A percentile compares a stretch with the other conserved stretches of the same genome.
These are phyloP conservation scores for Rubia yunnanensis DNA, from an alignment of 257 asterid species.

Conservation along the genomic window DNA sequence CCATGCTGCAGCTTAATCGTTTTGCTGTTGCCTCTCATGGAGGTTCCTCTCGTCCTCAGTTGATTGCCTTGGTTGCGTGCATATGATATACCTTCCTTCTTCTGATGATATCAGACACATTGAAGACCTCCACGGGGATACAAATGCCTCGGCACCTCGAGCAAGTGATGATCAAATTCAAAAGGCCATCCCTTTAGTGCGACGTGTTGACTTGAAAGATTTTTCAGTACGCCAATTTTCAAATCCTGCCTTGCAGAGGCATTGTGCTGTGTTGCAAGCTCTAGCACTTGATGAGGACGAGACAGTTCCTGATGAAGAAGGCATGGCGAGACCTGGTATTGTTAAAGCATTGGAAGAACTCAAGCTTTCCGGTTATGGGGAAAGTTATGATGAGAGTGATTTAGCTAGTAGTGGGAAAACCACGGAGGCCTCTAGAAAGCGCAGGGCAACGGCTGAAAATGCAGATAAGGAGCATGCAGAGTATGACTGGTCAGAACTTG, in stretches of 20 bases:
- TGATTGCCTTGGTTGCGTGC: slow-evolving; percentile 97
- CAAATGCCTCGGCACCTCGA: slow-evolving; percentile 34
- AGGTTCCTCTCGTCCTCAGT: slow-evolving; percentile 60
- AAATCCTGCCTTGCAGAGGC: slow-evolving; percentile 97
- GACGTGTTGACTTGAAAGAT: slow-evolving; percentile 68
- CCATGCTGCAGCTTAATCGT: slow-evolving; percentile 74
- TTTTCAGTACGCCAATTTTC: slow-evolving; percentile 95
- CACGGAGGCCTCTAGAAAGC: slow-evolving; percentile 53
- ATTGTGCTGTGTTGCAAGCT: slow-evolving; percentile 90
- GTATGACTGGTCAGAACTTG: slow-evolving; percentile 75
- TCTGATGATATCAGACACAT: slow-evolving; percentile 82
- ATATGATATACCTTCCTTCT: slow-evolving; percentile 88
- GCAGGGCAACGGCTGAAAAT: slow-evolving; percentile 62
- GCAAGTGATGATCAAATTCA: slow-evolving; percentile 80
- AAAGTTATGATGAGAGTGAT: slow-evolving; percentile 48
- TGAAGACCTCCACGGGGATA: slow-evolving; percentile 69
- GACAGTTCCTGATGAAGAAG: slow-evolving; percentile 97
- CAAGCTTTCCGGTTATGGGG: slow-evolving; percentile 74
- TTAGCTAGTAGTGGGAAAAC: slow-evolving; percentile 29
- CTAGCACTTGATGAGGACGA: slow-evolving; percentile 94
- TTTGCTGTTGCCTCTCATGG: slow-evolving; percentile 88
- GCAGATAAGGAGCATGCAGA: slow-evolving; percentile 52
- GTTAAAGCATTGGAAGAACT: slow-evolving; percentile 83
- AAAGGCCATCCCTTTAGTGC: slow-evolving; percentile 58
- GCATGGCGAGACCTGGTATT: slow-evolving; percentile 78